These are phyloP conservation scores for Fusarium ramigenum DNA, from an alignment of 2,329 filamentous ascomycete genomes.

Conservation along the genomic window DNA sequence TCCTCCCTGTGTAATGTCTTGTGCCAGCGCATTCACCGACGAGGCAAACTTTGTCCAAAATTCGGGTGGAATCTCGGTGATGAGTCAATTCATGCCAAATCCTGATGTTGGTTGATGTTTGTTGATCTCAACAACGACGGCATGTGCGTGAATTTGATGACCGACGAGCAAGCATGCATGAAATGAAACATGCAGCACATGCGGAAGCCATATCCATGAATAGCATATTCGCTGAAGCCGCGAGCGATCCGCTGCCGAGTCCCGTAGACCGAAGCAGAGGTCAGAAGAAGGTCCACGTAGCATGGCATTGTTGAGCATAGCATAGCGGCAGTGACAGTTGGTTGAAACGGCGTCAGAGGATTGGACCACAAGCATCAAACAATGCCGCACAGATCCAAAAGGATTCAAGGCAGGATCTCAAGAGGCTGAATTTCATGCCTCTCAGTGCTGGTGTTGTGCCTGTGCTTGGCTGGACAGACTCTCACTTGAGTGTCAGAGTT, in stretches of 20 bases:
- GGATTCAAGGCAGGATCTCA: conserved; percentile 20
- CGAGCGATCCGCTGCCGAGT: conserved; percentile 1
- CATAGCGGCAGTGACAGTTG: background rate
- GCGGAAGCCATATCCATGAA: conserved; percentile 5
- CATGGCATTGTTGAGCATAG: background rate
- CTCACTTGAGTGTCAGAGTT: background rate
- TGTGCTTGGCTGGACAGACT: background rate
- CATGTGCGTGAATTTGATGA: conserved; percentile 1
- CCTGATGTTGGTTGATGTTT: background rate
- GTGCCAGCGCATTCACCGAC: conserved; percentile 15
- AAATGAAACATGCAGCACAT: conserved; percentile 27
- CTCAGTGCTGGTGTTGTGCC: background rate
- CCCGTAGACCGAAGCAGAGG: conserved; percentile 2
- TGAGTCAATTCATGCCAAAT: conserved; percentile 21
- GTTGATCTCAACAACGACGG: background rate
- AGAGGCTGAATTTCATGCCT: conserved; percentile 4
- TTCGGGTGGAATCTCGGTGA: background rate
- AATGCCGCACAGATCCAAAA: conserved; percentile 24
- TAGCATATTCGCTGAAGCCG: conserved; percentile 17
- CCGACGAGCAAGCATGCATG: conserved; percentile 8
- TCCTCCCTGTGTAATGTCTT: background rate
- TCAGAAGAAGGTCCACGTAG: conserved; percentile 26
- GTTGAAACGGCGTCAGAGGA: conserved; percentile 2
- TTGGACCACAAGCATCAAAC: conserved; percentile 7
- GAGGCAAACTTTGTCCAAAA: background rate